Evolutionary conservation across 139 green algal species (phyloP), one percentile per base, ranked within the genome.

Genomic region (Pseudopediastrum boryanum): DNA sequence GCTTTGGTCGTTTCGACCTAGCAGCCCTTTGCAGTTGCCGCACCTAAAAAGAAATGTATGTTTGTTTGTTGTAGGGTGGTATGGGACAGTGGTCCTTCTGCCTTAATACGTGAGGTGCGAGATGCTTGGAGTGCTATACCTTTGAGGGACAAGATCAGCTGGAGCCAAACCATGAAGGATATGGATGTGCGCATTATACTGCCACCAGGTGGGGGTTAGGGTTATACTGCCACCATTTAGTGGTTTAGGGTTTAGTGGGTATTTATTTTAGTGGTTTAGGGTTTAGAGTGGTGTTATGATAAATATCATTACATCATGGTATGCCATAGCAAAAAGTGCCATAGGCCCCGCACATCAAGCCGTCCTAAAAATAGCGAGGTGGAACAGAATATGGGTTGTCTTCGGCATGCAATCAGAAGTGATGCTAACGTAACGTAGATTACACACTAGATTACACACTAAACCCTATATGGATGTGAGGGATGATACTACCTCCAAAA

Each of bases 121-220:
- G 51, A 56, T 0, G 33, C 61, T 2, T 86, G 81, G 81, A 36
- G 64, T 25, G 61, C 46, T 29, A 21, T 73, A 61, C 67, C 68
- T 35, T 62, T 86, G 51, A 12, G 43, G 19, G 25, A 82, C n/a
- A 35, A 71, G 7, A 27, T 86, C 21, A 61, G 4, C 1, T 86
- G 81, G 81, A 76, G 21, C 8, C 81, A 86, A 61, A 86, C 59
- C 68, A 77, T 46, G 25, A 71, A 25, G 0, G 81, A 86, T 48
- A 42, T 86, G 33, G 67, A 73, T 42, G 69, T 83, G 6, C 75
- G 36, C 8, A 21, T 85, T 7, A 13, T n/a, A 31, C 58, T 85
- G 33, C 81, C 81, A 1, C 46, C 74, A 78, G 80, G 80, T 85
- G 21, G 0, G 79, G 3, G 27, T 29, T 43, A 16, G 41, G 4